A percentile compares a stretch with the other conserved stretches of the same genome.
phyloP scores from a whole-genome alignment of 768 basidiomycete species.

The Boletus tylopilopsis region DNA sequence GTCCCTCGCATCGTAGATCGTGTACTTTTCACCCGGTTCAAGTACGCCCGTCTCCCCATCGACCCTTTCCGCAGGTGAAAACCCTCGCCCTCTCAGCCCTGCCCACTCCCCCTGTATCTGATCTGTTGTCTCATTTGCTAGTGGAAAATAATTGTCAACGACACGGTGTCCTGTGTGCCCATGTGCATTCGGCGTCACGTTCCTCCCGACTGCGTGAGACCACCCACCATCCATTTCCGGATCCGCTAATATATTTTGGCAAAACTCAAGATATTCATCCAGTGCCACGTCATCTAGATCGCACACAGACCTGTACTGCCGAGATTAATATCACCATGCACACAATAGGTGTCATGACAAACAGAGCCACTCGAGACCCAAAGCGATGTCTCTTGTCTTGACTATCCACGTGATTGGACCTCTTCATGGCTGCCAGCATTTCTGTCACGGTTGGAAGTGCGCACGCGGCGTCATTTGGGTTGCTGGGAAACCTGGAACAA shows the following conservation, averaged over 20 bases:
- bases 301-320: slow-evolving; percentile 44
- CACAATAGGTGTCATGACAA: slow-evolving; percentile 24
- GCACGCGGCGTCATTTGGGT: slow-evolving; percentile 53
- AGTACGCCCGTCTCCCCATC: slow-evolving; percentile 11
- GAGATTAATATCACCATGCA: slow-evolving; percentile 3
- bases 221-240: slow-evolving; percentile 25
- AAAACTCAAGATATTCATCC: slow-evolving; percentile 66
- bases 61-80: slow-evolving; percentile 8
- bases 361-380: slow-evolving; percentile 46
- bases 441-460: slow-evolving; percentile 51
- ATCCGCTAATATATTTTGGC: slow-evolving; percentile 49
- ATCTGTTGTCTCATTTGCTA: slow-evolving; percentile 12
- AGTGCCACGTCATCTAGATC: slow-evolving; percentile 49
- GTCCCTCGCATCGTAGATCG: slow-evolving; percentile 67
- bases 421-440: slow-evolving; percentile 42
- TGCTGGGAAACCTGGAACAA: slow-evolving; percentile 40
- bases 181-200: slow-evolving; percentile 11
- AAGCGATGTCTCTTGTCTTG: slow-evolving; percentile 35
- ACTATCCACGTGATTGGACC: slow-evolving; percentile 34
- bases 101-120: background rate
- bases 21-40: slow-evolving; percentile 58
- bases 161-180: slow-evolving; percentile 28
- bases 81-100: slow-evolving; percentile 2
- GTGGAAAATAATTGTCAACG: slow-evolving; percentile 41
- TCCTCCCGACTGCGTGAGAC: slow-evolving; percentile 9